A percentile compares a stretch with the other conserved stretches of the same genome.
Conservation (phyloP, 129 eudicot genomes). For the Pseudognaphalium luteoalbum region DNA sequence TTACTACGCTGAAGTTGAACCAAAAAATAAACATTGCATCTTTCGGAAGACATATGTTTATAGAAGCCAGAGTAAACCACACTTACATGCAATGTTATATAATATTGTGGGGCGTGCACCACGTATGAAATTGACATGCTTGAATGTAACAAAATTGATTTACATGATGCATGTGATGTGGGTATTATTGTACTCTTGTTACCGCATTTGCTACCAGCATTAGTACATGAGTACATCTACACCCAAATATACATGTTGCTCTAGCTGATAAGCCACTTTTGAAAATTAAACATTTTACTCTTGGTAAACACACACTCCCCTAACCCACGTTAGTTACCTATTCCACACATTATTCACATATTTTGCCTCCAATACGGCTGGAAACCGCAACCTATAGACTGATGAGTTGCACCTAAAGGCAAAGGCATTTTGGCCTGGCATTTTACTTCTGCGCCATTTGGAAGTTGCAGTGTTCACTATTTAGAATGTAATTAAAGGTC, state of each 20-base stretch:
- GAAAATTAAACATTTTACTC: neutral
- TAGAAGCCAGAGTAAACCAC: neutral
- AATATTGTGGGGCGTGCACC: neutral
- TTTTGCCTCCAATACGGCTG: no score
- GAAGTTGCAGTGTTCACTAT: neutral
- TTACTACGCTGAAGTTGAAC: neutral
- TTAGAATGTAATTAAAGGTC: neutral
- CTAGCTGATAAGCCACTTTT: neutral
- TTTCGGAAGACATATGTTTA: neutral
- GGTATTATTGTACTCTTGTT: neutral
- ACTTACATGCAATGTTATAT: neutral
- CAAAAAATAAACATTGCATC: neutral
- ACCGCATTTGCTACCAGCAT: constrained; percentile 3
- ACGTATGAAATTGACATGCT: constrained; percentile 1
- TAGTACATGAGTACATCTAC: neutral
- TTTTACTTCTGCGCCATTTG: neutral
- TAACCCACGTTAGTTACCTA: no score
- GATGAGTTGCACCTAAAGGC: no score
- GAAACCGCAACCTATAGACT: no score
- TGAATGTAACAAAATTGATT: constrained; percentile 8
- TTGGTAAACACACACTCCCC: no score
- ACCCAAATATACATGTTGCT: neutral
- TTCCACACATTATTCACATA: no score
- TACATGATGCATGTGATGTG: neutral
- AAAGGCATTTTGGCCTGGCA: neutral